phyloP scores from a whole-genome alignment of 2,329 filamentous ascomycete genomes.

The Penicillium decumbens region DNA sequence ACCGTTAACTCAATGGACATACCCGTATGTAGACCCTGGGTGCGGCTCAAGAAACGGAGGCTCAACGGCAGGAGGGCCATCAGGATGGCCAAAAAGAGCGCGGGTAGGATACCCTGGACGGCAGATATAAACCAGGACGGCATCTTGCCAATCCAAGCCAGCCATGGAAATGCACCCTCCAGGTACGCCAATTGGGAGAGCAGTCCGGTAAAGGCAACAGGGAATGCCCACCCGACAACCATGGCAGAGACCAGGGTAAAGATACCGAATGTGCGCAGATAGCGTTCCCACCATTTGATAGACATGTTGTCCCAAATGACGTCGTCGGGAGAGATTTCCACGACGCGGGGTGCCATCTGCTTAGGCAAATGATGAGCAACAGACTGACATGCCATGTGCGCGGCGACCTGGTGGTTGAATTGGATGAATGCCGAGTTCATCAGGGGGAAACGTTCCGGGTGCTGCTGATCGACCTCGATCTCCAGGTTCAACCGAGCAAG shows the following conservation, averaged over 20 bases:
- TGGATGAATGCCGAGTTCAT: conserved; percentile 98
- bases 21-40: conserved; percentile 78
- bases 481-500: conserved; percentile 83
- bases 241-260: conserved; percentile 64
- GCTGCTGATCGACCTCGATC: conserved; percentile 82
- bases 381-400: conserved; percentile 95
- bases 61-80: conserved; percentile 77
- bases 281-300: conserved; percentile 88
- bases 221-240: conserved; percentile 83
- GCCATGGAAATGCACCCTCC: conserved; percentile 61
- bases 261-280: conserved; percentile 65
- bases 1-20: conserved; percentile 75
- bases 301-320: conserved; percentile 98
- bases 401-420: conserved; percentile 95
- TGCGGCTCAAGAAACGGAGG: conserved; percentile 64
- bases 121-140: conserved; percentile 60
- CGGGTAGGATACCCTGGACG: conserved; percentile 81
- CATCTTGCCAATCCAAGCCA: conserved; percentile 63
- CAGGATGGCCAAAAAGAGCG: conserved; percentile 68
- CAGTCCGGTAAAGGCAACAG: conserved; percentile 80
- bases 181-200: conserved; percentile 72
- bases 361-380: conserved; percentile 85
- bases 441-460: conserved; percentile 78
- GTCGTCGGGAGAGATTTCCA: conserved; percentile 91
- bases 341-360: conserved; percentile 84